Evolutionary conservation across 177 flowering plant genomes (phyloP), one percentile per base, ranked within the genome.

Genomic region (Telopea speciosissima): DNA sequence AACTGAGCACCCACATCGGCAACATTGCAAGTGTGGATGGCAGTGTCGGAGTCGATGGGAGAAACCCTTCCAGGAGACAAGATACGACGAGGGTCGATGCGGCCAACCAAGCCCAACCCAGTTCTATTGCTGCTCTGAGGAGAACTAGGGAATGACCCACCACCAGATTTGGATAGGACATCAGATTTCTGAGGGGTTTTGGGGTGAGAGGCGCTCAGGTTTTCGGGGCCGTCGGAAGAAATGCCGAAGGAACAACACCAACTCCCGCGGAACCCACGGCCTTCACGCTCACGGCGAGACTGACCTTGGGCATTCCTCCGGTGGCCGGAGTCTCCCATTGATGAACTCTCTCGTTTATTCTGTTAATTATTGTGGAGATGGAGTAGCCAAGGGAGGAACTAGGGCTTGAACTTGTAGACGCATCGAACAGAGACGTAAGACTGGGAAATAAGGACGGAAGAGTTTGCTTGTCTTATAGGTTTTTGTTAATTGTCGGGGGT

Each of bases 181-280:
- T 56, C 61, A 56, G 61, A 56, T 56, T 56, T 56, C 76, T 45
- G 65, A 25, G 52, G 63, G 33, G 61, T 54, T 68, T 78, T 67
- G 63, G 67, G 11, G 67, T 40, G 28, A 19, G 36, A 72, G 52
- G 65, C 12, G 36, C 66, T 9, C 6, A 52, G 73, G 67, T 70
- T 71, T 13, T 85, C 87, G 8, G 89, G 89, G 65, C 88, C 84
- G 14, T 74, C 61, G 4, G 91, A 86, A 16, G 85, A 84, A 8
- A 68, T 76, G 11, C 77, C 45, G 79, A 85, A 82, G 16, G 86
- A 80, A 80, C 91, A 88, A 67, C 91, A 88, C 88, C 89, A 88
- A 8, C 79, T 68, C 36, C 76, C 58, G 11, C 79, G 80, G 26
- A 79, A 74, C 52, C 58, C 49, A 4, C 54, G 63, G 3, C 36